Base-by-base conservation (phyloP, 2,329 filamentous ascomycete species). In the Zelopaecilomyces penicillatus region DNA sequence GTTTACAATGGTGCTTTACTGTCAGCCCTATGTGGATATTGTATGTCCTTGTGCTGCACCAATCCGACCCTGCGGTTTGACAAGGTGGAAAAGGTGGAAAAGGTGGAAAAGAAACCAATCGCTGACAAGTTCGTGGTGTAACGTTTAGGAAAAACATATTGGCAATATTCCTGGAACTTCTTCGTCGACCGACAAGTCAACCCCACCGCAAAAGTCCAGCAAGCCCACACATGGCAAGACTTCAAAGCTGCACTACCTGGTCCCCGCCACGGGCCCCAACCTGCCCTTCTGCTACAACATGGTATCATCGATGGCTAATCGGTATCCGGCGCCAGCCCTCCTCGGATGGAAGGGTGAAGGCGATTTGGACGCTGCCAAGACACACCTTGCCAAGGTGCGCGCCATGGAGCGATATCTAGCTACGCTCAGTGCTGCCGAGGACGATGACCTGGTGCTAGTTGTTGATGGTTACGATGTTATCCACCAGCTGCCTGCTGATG, bases 381-480 rank as follows among this genome's bases (percentile, higher is more conserved):
- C 63, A 4, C 67, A 69, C 42, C 55, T 69, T 28, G 67, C 67
- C 47, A 68, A 67, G 48, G 52, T 70, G 9, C 61, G 64, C 39
- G 54, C 59, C 37, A 59, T 67, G 10, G 46, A 60, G 36, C 54
- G 57, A n/a, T 66, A 68, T 42, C 53, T 68, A 10, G 45, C 61
- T 30, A 50, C 50, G 11, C 51, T 66, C 3, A 45, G 47, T 6
- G 30, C 43, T 2, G 53, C 50, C 6, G 54, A 62, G 4, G 60
- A 80, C 45, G 67, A 77, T 19, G 82, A 86, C 56, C 61, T 87
- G 29, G 71, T 83, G 6, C 62, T 85, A 46, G 68, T 85, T 39
- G 69, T 81, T 5, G 81, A 85, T 56, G 79, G 75, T 1, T 73
- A 78, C 57, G 78, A 85, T 47, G 69, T 79, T 1, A 78, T 80